Percentiles rank a stretch among this genome's conserved stretches.
Conservation (phyloP, 1,139 yeast genomes). For the Yamadazyma dushanensis region DNA sequence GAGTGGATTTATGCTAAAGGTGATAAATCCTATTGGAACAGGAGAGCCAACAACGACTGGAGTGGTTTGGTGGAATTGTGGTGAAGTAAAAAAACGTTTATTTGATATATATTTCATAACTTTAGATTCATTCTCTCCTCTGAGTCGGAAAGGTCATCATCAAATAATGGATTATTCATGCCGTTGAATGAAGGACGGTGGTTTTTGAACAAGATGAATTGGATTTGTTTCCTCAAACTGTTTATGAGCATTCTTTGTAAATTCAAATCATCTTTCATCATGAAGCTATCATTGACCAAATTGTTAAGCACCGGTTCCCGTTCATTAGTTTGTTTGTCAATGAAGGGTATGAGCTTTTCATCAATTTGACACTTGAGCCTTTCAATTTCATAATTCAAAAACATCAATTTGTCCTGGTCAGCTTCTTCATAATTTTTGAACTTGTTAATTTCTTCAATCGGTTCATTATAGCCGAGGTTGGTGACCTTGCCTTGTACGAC, state of each 20-base stretch:
- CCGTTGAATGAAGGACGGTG: slow-evolving; percentile 20
- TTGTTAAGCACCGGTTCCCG: slow-evolving; percentile 39
- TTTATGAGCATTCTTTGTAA: slow-evolving; percentile 46
- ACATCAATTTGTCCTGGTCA: slow-evolving; percentile 34
- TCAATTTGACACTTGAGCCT: slow-evolving; percentile 44
- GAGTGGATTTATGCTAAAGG: slow-evolving; percentile 68
- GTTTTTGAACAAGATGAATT: slow-evolving; percentile 46
- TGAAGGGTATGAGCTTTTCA: slow-evolving; percentile 39
- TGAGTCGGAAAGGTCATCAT: slow-evolving; percentile 24
- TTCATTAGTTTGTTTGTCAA: slow-evolving; percentile 33
- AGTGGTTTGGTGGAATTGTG: slow-evolving; percentile 51
- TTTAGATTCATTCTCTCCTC: slow-evolving; percentile 42
- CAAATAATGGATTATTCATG: slow-evolving; percentile 12
- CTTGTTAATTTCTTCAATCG: slow-evolving; percentile 44
- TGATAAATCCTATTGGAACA: slow-evolving; percentile 74
- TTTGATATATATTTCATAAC: slow-evolving; percentile 12
- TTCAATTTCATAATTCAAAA: slow-evolving; percentile 40
- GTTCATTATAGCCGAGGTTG: slow-evolving; percentile 50
- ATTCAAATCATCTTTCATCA: slow-evolving; percentile 51
- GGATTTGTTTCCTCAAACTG: slow-evolving; percentile 52
- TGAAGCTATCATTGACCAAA: slow-evolving; percentile 43
- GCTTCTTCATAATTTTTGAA: slow-evolving; percentile 21
- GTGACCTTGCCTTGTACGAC: slow-evolving; percentile 53
- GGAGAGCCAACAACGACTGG: slow-evolving; percentile 66
- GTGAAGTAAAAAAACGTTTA: slow-evolving; percentile 25